phyloP scores from a whole-genome alignment of 2,329 filamentous ascomycete genomes.

The Teratosphaeriaceae sp. region DNA sequence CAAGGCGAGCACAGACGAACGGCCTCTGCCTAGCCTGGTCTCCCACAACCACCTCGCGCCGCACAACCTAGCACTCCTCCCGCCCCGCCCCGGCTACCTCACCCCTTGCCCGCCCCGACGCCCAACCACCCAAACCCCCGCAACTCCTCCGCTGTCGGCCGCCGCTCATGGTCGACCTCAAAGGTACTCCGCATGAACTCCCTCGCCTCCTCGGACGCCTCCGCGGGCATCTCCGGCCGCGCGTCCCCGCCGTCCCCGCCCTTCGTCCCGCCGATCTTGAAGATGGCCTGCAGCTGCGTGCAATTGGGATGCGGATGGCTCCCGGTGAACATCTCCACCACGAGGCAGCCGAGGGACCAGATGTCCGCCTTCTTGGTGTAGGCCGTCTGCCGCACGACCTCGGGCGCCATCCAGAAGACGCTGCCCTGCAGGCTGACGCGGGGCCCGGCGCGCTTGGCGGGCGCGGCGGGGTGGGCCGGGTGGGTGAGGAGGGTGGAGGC shows the following conservation, averaged over 20 bases:
- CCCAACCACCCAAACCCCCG: slow-evolving; percentile 67
- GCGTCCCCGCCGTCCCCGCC: slow-evolving; percentile 56
- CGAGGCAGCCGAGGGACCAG: slow-evolving; percentile 92
- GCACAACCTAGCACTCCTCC: too few relatives aligned
- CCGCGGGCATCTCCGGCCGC: slow-evolving; percentile 79
- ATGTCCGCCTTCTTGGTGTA: slow-evolving; percentile 99
- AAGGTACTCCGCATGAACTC: slow-evolving; percentile 84
- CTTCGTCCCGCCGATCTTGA: slow-evolving; percentile 79
- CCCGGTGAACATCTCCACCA: slow-evolving; percentile 99
- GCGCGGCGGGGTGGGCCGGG: slow-evolving; percentile 28
- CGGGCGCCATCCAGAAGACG: slow-evolving; percentile 99
- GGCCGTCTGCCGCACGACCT: slow-evolving; percentile 95
- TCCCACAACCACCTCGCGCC: too few relatives aligned
- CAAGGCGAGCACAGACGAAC: too few relatives aligned
- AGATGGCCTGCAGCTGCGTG: slow-evolving; percentile 95
- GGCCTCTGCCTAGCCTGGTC: too few relatives aligned
- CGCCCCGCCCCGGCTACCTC: too few relatives aligned
- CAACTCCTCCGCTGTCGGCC: slow-evolving; percentile 87
- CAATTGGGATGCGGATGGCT: slow-evolving; percentile 95
- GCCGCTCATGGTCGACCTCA: slow-evolving; percentile 87
- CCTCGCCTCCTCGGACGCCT: slow-evolving; percentile 76
- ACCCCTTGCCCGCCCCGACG: neutral
- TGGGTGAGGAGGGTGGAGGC: slow-evolving; percentile 68
- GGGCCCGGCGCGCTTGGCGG: slow-evolving; percentile 47
- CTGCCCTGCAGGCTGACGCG: slow-evolving; percentile 83